These are phyloP conservation scores for Symbiodinium natans DNA, from an alignment of 73 alveolate species.

Conservation along the genomic window DNA sequence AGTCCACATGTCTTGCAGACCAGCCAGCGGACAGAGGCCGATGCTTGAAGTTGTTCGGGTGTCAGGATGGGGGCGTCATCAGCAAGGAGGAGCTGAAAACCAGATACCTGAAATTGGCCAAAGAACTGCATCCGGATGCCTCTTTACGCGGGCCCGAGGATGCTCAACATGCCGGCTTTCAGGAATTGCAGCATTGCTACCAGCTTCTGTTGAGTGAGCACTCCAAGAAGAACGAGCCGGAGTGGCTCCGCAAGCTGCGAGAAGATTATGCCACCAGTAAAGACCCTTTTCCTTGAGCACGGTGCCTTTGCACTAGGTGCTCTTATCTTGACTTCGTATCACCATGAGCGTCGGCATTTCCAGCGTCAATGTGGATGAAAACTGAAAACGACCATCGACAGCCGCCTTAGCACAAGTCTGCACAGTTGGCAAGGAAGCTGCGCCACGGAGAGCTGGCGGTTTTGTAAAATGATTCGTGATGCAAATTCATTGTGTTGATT, in stretches of 20 bases:
- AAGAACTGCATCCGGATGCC: constrained; percentile 45
- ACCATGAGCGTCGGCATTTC: no score
- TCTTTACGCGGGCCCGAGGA: no score
- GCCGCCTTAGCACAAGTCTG: not conserved
- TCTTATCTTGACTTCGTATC: no score
- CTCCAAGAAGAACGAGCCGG: not conserved
- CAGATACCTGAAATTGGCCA: constrained; percentile 41
- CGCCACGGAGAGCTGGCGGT: not conserved
- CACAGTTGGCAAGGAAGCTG: not conserved
- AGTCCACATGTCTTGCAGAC: not conserved
- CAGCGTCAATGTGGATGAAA: no score
- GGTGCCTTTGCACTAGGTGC: no score
- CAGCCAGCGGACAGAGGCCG: not conserved
- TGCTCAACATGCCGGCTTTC: not conserved
- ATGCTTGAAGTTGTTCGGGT: constrained; percentile 44
- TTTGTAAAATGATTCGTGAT: not conserved
- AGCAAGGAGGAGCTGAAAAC: not conserved
- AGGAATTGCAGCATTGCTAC: constrained; percentile 38
- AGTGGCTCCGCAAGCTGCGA: constrained; percentile 75
- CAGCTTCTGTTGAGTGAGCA: not conserved
- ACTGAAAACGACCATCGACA: not conserved
- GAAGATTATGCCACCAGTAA: constrained; percentile 72
- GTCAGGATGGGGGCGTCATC: not conserved
- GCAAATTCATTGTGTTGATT: no score
- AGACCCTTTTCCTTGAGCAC: constrained; percentile 49